phyloP scores from a whole-genome alignment of 495 filamentous ascomycete genomes.

The Lophiostoma macrostomum region DNA sequence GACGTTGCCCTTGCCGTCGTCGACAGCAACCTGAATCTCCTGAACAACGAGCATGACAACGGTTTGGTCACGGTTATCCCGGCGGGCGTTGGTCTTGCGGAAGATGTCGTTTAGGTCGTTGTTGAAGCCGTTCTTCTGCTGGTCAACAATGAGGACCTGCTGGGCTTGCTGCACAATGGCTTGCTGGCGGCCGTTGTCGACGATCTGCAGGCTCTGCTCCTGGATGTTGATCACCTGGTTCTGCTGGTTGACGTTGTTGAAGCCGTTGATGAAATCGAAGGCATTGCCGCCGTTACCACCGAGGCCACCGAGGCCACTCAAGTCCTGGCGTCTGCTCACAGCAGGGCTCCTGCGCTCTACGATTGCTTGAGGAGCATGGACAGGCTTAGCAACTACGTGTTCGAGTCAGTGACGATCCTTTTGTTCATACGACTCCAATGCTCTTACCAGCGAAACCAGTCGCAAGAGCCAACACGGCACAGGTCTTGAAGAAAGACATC shows the following conservation, averaged over 20 bases:
- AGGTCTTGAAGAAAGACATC: constrained; percentile 28
- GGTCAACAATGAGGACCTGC: constrained; percentile 18
- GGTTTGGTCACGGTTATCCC: background rate
- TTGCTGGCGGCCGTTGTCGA: constrained; percentile 19
- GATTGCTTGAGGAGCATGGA: constrained; percentile 4
- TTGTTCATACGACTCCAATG: too few relatives aligned
- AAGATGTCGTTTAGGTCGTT: constrained; percentile 21
- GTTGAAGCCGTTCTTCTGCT: constrained; percentile 15
- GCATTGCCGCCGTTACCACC: constrained; percentile 2
- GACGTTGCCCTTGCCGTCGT: constrained; percentile 22
- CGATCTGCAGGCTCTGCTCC: constrained; percentile 15
- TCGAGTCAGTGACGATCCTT: background rate
- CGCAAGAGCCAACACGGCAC: constrained; percentile 24
- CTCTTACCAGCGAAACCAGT: constrained; percentile 28
- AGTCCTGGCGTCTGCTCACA: background rate
- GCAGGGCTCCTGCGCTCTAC: background rate
- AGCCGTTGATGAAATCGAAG: constrained; percentile 22
- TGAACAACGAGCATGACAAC: constrained; percentile 29
- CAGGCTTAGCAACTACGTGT: constrained; percentile 15
- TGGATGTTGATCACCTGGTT: constrained; percentile 18
- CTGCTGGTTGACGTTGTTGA: constrained; percentile 22
- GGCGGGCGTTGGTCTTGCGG: constrained; percentile 21
- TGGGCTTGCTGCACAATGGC: constrained; percentile 17
- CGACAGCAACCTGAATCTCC: constrained; percentile 20
- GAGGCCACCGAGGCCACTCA: background rate